phyloP scores from a whole-genome alignment of 495 filamentous ascomycete genomes.

The Gamarada debralockiae region DNA sequence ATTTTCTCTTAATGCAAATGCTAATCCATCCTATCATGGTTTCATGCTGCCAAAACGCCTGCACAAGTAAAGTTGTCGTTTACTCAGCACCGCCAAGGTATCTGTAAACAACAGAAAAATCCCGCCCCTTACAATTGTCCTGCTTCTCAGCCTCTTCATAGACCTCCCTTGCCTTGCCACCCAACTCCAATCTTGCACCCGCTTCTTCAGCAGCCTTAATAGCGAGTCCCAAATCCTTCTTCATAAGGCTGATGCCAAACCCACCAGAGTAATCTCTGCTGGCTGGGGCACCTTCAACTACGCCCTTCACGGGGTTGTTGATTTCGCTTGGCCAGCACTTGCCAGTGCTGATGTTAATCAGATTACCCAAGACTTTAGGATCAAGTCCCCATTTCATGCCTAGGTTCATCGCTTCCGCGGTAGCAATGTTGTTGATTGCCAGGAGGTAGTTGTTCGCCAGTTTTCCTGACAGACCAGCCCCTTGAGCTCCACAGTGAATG shows the following conservation, averaged over 20 bases:
- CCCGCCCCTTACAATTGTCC: constrained; percentile 61
- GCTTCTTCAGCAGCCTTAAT: constrained; percentile 68
- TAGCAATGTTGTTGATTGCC: constrained; percentile 88
- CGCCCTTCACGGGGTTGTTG: constrained; percentile 91
- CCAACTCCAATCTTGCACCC: constrained; percentile 62
- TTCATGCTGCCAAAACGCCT: neutral
- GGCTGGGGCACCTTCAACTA: constrained; percentile 68
- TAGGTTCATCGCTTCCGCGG: constrained; percentile 89
- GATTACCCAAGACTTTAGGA: constrained; percentile 66
- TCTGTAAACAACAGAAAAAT: constrained; percentile 84
- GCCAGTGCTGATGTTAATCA: constrained; percentile 85
- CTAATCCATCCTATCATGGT: neutral
- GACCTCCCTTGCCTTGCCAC: constrained; percentile 57
- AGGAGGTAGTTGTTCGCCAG: constrained; percentile 93
- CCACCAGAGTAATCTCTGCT: constrained; percentile 73
- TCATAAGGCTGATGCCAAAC: constrained; percentile 80
- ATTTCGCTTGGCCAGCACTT: constrained; percentile 88
- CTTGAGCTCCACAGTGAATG: constrained; percentile 76
- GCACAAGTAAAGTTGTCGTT: neutral
- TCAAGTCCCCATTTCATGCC: constrained; percentile 83
- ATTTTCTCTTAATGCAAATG: neutral
- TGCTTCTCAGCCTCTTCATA: constrained; percentile 61
- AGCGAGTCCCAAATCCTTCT: constrained; percentile 75
- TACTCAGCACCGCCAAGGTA: constrained; percentile 47
- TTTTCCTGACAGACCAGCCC: constrained; percentile 78